phyloP scores from a whole-genome alignment of 371 early-diverging fungal species.

The Mortierella sp. region DNA sequence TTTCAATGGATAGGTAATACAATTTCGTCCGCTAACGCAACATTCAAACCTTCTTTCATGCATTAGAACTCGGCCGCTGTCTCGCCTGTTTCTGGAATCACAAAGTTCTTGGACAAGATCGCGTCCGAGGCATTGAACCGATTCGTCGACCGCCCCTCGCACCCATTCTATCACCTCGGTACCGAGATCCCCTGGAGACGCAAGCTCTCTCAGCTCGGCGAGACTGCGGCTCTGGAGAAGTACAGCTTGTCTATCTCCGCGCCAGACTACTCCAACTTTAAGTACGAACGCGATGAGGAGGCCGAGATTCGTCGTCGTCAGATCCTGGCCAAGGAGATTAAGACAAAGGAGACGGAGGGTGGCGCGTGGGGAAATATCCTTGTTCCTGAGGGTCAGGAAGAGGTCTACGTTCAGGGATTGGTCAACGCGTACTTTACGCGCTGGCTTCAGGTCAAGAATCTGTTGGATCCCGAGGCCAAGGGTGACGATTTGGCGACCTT shows the following conservation, averaged over 20 bases:
- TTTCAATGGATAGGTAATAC: neutral
- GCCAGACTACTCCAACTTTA: conserved; percentile 13
- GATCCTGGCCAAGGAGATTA: conserved; percentile 22
- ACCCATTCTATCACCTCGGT: conserved; percentile 50
- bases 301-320: conserved; percentile 26
- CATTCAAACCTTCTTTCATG: neutral
- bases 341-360: conserved; percentile 23
- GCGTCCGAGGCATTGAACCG: conserved; percentile 31
- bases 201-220: conserved; percentile 21
- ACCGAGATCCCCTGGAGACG: conserved; percentile 46
- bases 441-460: conserved; percentile 41
- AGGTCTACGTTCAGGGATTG: conserved; percentile 31
- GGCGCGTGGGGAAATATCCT: conserved; percentile 21
- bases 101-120: conserved; percentile 29
- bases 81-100: conserved; percentile 31
- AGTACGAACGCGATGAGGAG: conserved; percentile 34
- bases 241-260: neutral
- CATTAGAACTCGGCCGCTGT: conserved; percentile 48
- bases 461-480: conserved; percentile 33
- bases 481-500: conserved; percentile 29
- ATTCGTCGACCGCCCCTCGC: conserved; percentile 27
- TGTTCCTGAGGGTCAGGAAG: conserved; percentile 39
- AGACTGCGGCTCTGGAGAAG: conserved; percentile 16
- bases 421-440: conserved; percentile 26
- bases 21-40: neutral